Conservation (phyloP, 768 basidiomycete genomes). For the Naganishia vaughanmartiniae region DNA sequence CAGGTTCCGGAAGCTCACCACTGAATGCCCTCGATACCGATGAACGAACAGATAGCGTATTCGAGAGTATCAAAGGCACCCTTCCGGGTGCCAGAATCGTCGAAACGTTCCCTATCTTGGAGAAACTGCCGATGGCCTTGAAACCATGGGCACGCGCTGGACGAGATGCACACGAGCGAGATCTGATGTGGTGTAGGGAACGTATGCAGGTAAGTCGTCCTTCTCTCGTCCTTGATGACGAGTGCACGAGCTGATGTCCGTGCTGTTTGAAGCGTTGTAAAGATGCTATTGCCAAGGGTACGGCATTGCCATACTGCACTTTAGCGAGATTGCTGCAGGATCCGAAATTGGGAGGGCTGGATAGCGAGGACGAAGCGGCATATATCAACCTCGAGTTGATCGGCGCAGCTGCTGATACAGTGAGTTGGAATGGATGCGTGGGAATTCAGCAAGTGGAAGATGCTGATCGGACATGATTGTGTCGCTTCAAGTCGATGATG, state of each 20-base stretch:
- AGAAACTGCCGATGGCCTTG: not conserved
- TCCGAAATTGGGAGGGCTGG: not conserved
- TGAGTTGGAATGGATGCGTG: not conserved
- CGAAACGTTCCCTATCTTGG: not conserved
- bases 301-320: not conserved
- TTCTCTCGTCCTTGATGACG: not conserved
- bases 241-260: too few relatives aligned
- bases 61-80: slow-evolving; percentile 2
- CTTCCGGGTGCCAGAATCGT: not conserved
- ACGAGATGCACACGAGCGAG: not conserved
- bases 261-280: not conserved
- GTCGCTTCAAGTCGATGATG: not conserved
- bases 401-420: not conserved
- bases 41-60: not conserved
- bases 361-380: not conserved
- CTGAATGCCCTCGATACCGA: not conserved
- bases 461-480: not conserved
- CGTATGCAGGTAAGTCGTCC: not conserved
- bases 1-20: not conserved
- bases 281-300: not conserved
- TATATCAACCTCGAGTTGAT: slow-evolving; percentile 9
- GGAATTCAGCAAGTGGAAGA: not conserved
- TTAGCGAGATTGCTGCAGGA: not conserved
- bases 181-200: not conserved
- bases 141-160: slow-evolving; percentile 3